phyloP scores from a whole-genome alignment of 495 filamentous ascomycete species.

The Penicillium bovifimosum region DNA sequence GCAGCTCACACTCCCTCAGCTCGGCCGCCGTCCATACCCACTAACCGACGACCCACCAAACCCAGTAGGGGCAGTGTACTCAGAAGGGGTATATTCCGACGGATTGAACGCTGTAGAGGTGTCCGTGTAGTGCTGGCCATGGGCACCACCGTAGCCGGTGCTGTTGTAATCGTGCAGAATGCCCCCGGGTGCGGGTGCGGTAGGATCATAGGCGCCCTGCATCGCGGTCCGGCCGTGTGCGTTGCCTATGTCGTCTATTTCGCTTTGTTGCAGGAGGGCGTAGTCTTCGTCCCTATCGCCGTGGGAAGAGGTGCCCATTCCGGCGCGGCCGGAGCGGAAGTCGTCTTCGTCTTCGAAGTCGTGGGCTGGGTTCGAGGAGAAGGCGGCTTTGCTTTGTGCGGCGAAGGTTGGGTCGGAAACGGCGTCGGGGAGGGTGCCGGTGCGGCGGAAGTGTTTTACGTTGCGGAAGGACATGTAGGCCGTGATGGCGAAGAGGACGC shows the following conservation, averaged over 20 bases:
- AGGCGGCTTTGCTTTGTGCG: slow-evolving; percentile 45
- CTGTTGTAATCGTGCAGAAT: slow-evolving; percentile 41
- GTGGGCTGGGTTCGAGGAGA: slow-evolving; percentile 45
- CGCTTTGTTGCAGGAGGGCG: slow-evolving; percentile 42
- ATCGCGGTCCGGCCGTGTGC: slow-evolving; percentile 32
- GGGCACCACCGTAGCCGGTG: slow-evolving; percentile 43
- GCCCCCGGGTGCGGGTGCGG: slow-evolving; percentile 24
- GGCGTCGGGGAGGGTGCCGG: slow-evolving; percentile 69
- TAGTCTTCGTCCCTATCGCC: slow-evolving; percentile 44
- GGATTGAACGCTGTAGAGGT: not conserved
- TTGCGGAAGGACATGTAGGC: slow-evolving; percentile 71
- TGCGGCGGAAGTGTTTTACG: slow-evolving; percentile 69
- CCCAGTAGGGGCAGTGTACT: slow-evolving; percentile 12
- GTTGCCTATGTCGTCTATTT: slow-evolving; percentile 39
- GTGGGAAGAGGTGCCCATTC: slow-evolving; percentile 28
- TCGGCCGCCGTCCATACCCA: slow-evolving; percentile 18
- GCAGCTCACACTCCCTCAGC: not conserved
- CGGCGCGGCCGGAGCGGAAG: slow-evolving; percentile 40
- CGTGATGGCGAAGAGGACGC: slow-evolving; percentile 69
- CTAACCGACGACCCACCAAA: slow-evolving; percentile 6
- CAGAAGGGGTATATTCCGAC: slow-evolving; percentile 21
- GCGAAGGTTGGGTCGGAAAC: slow-evolving; percentile 48
- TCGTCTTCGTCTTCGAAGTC: slow-evolving; percentile 47
- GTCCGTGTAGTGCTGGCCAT: slow-evolving; percentile 35
- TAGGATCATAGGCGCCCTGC: slow-evolving; percentile 39